phyloP scores from a whole-genome alignment of 352 stramenopile species.

The Pythium aquatile region DNA sequence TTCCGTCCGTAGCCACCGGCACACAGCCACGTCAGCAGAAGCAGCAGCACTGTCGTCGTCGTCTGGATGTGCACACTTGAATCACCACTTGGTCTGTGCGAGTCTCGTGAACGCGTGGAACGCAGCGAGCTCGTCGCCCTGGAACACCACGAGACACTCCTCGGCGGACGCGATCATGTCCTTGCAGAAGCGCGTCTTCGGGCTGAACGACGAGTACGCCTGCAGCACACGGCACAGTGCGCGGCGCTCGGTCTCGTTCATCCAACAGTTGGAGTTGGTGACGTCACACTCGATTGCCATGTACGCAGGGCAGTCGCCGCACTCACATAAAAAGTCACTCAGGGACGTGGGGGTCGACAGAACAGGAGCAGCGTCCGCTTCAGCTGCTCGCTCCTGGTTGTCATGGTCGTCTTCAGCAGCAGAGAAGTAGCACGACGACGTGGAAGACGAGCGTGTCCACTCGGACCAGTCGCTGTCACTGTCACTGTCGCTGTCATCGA shows the following conservation, averaged over 20 bases:
- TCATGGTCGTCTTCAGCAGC: conserved; percentile 24
- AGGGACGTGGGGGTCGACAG: conserved; percentile 12
- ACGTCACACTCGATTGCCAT: conserved; percentile 30
- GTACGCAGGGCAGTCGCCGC: conserved; percentile 26
- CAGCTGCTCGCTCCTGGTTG: background rate
- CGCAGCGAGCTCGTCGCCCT: conserved; percentile 32
- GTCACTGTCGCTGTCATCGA: conserved; percentile 19
- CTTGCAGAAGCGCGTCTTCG: conserved; percentile 24
- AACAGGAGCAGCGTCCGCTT: conserved; percentile 18
- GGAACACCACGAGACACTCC: conserved; percentile 35
- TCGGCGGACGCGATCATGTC: conserved; percentile 35
- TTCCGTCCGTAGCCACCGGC: conserved; percentile 1
- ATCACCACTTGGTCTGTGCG: conserved; percentile 27
- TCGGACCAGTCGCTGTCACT: conserved; percentile 27
- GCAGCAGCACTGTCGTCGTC: background rate
- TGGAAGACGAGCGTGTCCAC: conserved; percentile 26
- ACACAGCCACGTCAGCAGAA: background rate
- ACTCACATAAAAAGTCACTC: conserved; percentile 28
- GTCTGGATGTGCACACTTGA: background rate
- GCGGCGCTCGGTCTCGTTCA: conserved; percentile 35
- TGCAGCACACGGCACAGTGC: conserved; percentile 31
- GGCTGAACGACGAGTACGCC: conserved; percentile 29
- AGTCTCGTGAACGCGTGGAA: conserved; percentile 34
- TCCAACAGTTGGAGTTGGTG: conserved; percentile 36
- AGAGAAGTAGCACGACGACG: conserved; percentile 30